phyloP scores from a whole-genome alignment of 768 basidiomycete genomes.

The Leucosporidium creatinivorum region DNA sequence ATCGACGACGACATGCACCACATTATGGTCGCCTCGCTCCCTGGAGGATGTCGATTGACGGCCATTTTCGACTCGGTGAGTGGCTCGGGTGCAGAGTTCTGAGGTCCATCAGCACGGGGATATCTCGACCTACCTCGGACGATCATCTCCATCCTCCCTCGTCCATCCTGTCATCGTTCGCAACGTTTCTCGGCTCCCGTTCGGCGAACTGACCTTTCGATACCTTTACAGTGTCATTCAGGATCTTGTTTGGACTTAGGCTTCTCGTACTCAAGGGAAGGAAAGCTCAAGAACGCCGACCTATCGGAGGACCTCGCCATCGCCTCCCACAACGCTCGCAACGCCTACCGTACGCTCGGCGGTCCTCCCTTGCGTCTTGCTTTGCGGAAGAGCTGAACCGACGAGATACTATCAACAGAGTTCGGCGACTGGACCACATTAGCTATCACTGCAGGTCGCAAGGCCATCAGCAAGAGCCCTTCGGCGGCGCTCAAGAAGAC shows the following conservation, averaged over 20 bases:
- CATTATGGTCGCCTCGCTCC: slow-evolving; percentile 69
- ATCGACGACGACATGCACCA: slow-evolving; percentile 83
- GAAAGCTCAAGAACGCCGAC: slow-evolving; percentile 38
- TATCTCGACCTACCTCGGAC: no score
- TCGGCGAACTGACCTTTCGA: neutral
- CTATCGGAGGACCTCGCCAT: neutral
- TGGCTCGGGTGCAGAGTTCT: neutral
- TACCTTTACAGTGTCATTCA: slow-evolving; percentile 62
- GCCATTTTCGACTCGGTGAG: slow-evolving; percentile 38
- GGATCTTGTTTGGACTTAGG: slow-evolving; percentile 64
- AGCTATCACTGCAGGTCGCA: slow-evolving; percentile 65
- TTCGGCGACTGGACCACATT: slow-evolving; percentile 55
- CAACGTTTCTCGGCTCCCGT: neutral
- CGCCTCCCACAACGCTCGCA: neutral
- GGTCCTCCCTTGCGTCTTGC: slow-evolving; percentile 41
- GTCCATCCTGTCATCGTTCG: no score
- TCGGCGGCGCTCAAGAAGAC: slow-evolving; percentile 52
- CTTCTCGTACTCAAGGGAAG: slow-evolving; percentile 39
- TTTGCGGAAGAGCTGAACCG: no score
- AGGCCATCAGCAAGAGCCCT: slow-evolving; percentile 60
- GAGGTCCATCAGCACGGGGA: no score
- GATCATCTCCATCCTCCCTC: no score
- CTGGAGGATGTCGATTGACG: slow-evolving; percentile 80
- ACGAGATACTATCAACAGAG: slow-evolving; percentile 69
- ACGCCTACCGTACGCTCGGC: neutral